These are phyloP conservation scores for Globisporangium spiculum DNA, from an alignment of 352 stramenopile species.

Conservation along the genomic window DNA sequence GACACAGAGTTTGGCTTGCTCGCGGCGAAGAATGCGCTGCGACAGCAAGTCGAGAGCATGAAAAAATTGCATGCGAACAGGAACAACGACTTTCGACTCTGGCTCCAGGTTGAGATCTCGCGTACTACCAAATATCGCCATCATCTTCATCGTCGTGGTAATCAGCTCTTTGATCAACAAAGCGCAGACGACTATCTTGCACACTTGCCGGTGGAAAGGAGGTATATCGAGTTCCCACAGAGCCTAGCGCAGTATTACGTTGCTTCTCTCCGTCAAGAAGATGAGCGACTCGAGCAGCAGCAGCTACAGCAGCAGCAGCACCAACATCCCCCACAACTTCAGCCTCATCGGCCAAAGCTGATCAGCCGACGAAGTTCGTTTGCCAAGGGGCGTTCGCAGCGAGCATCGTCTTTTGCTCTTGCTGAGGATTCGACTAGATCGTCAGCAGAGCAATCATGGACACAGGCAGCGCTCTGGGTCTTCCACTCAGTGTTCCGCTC, in stretches of 20 bases:
- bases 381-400: conserved; percentile 13
- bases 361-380: conserved; percentile 21
- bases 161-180: no score
- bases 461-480: conserved; percentile 36
- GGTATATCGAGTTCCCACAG: conserved; percentile 33
- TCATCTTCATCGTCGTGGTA: background rate
- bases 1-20: conserved; percentile 10
- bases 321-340: conserved; percentile 15
- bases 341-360: conserved; percentile 18
- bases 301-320: conserved; percentile 14
- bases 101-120: conserved; percentile 26
- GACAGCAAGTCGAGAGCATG: conserved; percentile 29
- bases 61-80: conserved; percentile 25
- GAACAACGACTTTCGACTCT: conserved; percentile 32
- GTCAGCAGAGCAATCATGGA: conserved; percentile 20
- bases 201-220: conserved; percentile 20
- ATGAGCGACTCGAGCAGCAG: conserved; percentile 16
- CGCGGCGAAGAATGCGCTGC: conserved; percentile 23
- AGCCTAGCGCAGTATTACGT: conserved; percentile 28
- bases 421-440: background rate
- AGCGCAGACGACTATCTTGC: conserved; percentile 10
- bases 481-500: conserved; percentile 48
- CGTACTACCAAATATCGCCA: background rate
- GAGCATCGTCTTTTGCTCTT: conserved; percentile 16
- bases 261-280: conserved; percentile 17